These are phyloP conservation scores for Evansstolkia leycettana DNA, from an alignment of 495 filamentous ascomycete species.

Conservation along the genomic window DNA sequence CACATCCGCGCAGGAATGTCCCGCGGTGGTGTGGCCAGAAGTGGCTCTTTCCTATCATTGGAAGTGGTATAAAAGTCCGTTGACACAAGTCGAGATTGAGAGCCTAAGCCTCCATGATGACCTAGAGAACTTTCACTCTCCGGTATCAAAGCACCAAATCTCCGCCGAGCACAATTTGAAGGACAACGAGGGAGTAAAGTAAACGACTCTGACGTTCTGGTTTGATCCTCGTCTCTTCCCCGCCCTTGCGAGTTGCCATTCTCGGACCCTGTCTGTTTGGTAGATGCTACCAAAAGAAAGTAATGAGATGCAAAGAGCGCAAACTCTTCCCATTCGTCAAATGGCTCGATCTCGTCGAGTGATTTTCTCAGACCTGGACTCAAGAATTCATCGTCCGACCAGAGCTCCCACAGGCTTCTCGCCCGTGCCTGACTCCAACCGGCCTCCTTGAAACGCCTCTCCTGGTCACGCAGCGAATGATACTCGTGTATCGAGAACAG, in stretches of 20 bases:
- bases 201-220: constrained; percentile 9
- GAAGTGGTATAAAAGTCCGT: constrained; percentile 43
- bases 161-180: constrained; percentile 11
- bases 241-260: neutral
- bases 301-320: constrained; percentile 79
- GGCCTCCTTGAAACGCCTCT: constrained; percentile 46
- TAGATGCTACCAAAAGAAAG: constrained; percentile 59
- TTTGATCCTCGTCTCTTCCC: neutral
- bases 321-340: constrained; percentile 96
- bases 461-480: constrained; percentile 50
- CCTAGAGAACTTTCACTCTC: constrained; percentile 25
- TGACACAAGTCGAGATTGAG: constrained; percentile 43
- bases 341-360: constrained; percentile 62
- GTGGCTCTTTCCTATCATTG: constrained; percentile 10
- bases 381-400: constrained; percentile 55
- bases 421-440: constrained; percentile 53
- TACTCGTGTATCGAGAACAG: constrained; percentile 62
- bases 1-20: constrained; percentile 50
- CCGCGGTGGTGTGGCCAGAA: constrained; percentile 20
- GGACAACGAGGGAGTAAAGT: constrained; percentile 10
- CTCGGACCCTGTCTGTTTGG: constrained; percentile 1
- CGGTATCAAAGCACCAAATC: constrained; percentile 34
- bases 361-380: constrained; percentile 35
- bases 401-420: constrained; percentile 66
- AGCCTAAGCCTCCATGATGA: constrained; percentile 50